Evolutionary conservation across 2,329 filamentous ascomycete genomes (phyloP), one percentile per base, ranked within the genome.

Genomic region (Mycocentrospora acerina): DNA sequence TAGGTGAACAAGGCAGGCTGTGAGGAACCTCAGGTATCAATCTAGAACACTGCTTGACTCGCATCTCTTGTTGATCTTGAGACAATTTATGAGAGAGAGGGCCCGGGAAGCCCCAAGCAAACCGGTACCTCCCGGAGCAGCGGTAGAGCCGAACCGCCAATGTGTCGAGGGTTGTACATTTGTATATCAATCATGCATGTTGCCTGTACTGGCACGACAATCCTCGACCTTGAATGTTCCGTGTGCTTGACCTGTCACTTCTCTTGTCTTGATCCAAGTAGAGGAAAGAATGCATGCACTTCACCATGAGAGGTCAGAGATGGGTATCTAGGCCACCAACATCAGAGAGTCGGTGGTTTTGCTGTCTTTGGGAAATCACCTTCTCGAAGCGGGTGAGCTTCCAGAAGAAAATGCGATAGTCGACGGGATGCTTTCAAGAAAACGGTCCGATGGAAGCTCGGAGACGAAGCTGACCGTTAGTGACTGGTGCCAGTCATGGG

Each of bases 21-120:
- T 35, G 19, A 46, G 29, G 35, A 35, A 41, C 35, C n/a, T 34
- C 37, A 43, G 34, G 24, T 34, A 35, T 36, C 35, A 41, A 39
- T 56, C 54, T 50, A 56, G 54, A 57, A 52, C 44, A 33, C 35
- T 42, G 40, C 35, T 44, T 56, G 54, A 56, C 53, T 57, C 54
- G 53, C 35, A 40, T 29, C 34, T 32, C 37, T 46, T 31, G 37
- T 37, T 39, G 34, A 30, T 32, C 32, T 34, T 41, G 40, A 31
- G 33, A 40, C 46, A 40, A 40, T 51, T n/a, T n/a, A n/a, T n/a
- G n/a, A n/a, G 48, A 47, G 49, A 48, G 44, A 41, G 40, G 28
- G 35, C 32, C 33, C 36, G 45, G 37, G 52, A 37, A 42, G 25
- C 9, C 5, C 9, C 19, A 22, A 22, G 19, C 19, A 29, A n/a